Conservation (phyloP, 2,329 filamentous ascomycete genomes). For the Hawksworthiomyces lignivorus region DNA sequence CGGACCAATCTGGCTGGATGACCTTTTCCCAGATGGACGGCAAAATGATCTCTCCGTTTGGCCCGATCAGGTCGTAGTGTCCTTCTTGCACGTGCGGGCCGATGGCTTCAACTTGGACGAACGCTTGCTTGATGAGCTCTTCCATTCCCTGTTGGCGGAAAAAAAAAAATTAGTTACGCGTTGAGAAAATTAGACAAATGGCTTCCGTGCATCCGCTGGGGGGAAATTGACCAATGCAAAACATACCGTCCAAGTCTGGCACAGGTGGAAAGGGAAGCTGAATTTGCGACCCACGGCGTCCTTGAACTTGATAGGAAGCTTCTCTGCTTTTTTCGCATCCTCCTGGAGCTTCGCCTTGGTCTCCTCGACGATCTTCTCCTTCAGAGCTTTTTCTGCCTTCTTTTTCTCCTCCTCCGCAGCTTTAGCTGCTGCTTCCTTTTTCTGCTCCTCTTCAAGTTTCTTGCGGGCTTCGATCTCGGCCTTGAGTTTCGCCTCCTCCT, state of each 20-base stretch:
- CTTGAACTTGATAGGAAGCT: conserved; percentile 79
- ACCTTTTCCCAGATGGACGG: conserved; percentile 76
- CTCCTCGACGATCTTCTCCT: conserved; percentile 39
- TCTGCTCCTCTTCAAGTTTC: conserved; percentile 39
- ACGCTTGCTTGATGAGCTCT: conserved; percentile 77
- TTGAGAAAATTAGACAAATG: no score
- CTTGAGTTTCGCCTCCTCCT: conserved; percentile 35
- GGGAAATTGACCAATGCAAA: no score
- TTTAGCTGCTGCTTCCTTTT: conserved; percentile 34
- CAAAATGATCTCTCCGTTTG: conserved; percentile 75
- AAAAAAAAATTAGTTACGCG: no score
- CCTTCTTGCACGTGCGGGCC: conserved; percentile 69
- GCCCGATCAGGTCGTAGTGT: conserved; percentile 72
- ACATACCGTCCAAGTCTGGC: conserved; percentile 74
- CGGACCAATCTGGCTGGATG: conserved; percentile 66
- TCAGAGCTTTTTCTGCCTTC: conserved; percentile 49
- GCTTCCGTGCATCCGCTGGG: no score
- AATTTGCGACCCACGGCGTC: conserved; percentile 88
- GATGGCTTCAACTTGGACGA: conserved; percentile 68
- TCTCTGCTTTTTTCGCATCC: conserved; percentile 44
- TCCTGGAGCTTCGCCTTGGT: conserved; percentile 38
- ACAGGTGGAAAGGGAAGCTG: conserved; percentile 81
- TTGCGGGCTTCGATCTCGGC: conserved; percentile 34
- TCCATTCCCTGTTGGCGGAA: conserved; percentile 79
- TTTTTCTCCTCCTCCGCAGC: conserved; percentile 42